Base-by-base conservation (phyloP, 2,329 filamentous ascomycete genomes). In the Talaromyces sp. region DNA sequence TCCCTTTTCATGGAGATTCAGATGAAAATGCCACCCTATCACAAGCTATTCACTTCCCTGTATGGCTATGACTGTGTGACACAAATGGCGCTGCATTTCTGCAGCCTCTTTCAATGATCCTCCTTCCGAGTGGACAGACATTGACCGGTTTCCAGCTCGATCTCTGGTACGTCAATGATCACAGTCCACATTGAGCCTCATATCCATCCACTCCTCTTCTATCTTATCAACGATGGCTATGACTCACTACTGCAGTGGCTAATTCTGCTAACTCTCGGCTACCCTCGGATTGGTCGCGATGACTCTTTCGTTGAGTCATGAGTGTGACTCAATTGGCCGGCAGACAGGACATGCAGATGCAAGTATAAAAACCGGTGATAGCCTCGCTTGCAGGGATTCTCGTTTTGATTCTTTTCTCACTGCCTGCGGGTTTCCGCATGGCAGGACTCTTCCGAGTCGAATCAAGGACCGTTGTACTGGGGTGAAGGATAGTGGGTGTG, bases 331-430 rank as follows among this genome's bases (percentile, higher is more conserved):
- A 38, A 56, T 56, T 56, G 53, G 53, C 53, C 3, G 31, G 10
- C 6, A 4, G 31, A 38, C 53, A 38, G 11, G 31, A 36, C 53
- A 31, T 56, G 38, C 58, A 47, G 38, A 13, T 45, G 38, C 58
- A 29, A 29, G 22, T 25, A n/a, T 60, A n/a, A 45, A 45, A 47
- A 43, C 40, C 58, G 58, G 64, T n/a, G 29, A 47, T 7, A 49
- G 34, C 45, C 60, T 53, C 45, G 27, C 13, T 62, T 27, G 29
- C 38, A 62, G 15, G 45, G 38, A 60, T 60, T 19, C 22, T n/a
- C 15, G 17, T 45, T 43, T 45, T 31, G 11, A 38, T 56, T 36
- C 19, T 25, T 22, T 49, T 56, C 15, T 38, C 13, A 10, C 13
- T 56, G n/a, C 53, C 31, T 56, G 53, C 53, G 31, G 29, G 11